These are phyloP conservation scores for Mortierella sp. DNA, from an alignment of 371 early-diverging fungal genomes.

Conservation along the genomic window DNA sequence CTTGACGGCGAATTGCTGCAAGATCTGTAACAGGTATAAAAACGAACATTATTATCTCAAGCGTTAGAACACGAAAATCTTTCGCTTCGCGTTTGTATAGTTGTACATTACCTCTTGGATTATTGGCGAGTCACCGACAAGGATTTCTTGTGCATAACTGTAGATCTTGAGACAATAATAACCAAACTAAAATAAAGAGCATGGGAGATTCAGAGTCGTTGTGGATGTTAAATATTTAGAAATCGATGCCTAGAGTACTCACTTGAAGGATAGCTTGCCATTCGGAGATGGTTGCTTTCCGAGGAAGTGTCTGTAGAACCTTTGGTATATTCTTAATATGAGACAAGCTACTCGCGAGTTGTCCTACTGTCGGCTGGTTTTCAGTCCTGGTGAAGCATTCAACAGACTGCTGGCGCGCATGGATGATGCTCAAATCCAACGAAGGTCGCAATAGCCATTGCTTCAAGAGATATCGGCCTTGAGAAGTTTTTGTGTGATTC, in stretches of 20 bases:
- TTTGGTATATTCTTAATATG: slow-evolving; percentile 75
- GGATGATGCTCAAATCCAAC: slow-evolving; percentile 59
- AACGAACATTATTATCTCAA: neutral
- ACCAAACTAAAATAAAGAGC: slow-evolving; percentile 63
- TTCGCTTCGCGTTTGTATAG: neutral
- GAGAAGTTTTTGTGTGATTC: slow-evolving; percentile 70
- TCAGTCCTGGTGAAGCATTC: slow-evolving; percentile 61
- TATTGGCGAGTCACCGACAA: slow-evolving; percentile 42
- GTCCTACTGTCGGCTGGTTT: slow-evolving; percentile 49
- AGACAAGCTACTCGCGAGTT: slow-evolving; percentile 60
- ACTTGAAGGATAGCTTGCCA: slow-evolving; percentile 82
- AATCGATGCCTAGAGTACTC: neutral
- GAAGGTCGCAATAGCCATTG: slow-evolving; percentile 79
- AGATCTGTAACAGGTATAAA: slow-evolving; percentile 45
- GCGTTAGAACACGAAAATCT: no score
- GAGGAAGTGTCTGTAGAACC: slow-evolving; percentile 63
- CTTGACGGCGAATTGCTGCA: slow-evolving; percentile 45
- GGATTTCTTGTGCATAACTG: slow-evolving; percentile 47
- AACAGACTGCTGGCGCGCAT: slow-evolving; percentile 69
- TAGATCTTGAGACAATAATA: slow-evolving; percentile 69
- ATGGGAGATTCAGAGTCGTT: neutral
- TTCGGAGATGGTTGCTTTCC: slow-evolving; percentile 66
- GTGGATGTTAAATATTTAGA: no score
- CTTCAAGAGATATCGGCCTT: slow-evolving; percentile 66
- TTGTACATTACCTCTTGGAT: slow-evolving; percentile 57